Base-by-base conservation (phyloP, 768 basidiomycete genomes). In the Xerocomellus intermedius region DNA sequence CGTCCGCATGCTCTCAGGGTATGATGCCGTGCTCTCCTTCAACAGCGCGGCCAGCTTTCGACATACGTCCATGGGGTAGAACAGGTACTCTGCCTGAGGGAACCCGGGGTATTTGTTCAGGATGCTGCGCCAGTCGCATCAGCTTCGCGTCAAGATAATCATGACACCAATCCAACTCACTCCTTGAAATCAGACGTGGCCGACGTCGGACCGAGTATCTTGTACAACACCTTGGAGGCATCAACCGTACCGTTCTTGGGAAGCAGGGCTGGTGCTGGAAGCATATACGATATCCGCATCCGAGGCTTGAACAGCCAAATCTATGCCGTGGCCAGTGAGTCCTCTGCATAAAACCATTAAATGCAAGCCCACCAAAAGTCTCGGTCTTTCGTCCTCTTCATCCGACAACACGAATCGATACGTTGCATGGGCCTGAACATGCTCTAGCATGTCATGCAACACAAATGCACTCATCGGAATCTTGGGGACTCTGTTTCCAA, bases 271-370 rank as follows among this genome's bases (percentile, higher is more conserved):
- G 81, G 75, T 12, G 73, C 71, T 7, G 80, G 70, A 9, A 82
- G 77, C 42, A 82, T 79, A 67, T 93, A 95, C 1, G 93, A 83
- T 14, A 98, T 71, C 12, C 82, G 83, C 61, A 98, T 83, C 58
- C 79, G 85, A 1, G 94, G 94, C 70, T 95, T 97, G 80, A 98
- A 97, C 21, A 98, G 68, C 95, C 96, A 98, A 21, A 98, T 78
- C 94, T 95, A 65, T 26, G 13, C 17, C 48, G 12, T 19, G 24
- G 16, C 22, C 26, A 42, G 42, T 45, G 55, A 55, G 39, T 32
- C n/a, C 7, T 26, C 13, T 19, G 10, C 7, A 6, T 43, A 2
- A 30, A 35, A 5, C 2, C 12, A 35, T 10, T 8, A 17, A 26
- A 32, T 13, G 24, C 1, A 2, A 55, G 26, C 89, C 55, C 50